Evolutionary conservation across 768 basidiomycete species (phyloP).

Genomic region (Boletus rubroflammeus): DNA sequence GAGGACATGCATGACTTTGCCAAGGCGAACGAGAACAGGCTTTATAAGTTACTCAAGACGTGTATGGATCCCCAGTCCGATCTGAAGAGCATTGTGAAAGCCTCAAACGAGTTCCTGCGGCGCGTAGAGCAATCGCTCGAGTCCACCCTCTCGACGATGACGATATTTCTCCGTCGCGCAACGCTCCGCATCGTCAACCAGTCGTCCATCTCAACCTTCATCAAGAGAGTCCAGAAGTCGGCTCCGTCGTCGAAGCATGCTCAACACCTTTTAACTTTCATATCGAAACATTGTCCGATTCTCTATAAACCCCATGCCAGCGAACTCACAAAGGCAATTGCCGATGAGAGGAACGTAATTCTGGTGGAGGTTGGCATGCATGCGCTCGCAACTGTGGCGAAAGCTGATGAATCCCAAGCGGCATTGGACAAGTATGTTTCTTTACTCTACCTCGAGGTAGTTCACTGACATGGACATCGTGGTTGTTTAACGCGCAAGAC

Average conservation of each 20-base stretch:
- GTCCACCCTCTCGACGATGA: conserved; percentile 62
- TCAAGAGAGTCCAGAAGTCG: conserved; percentile 61
- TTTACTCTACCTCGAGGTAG: background rate
- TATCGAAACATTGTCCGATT: conserved; percentile 73
- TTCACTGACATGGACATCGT: background rate
- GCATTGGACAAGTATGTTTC: conserved; percentile 64
- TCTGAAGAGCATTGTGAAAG: conserved; percentile 73
- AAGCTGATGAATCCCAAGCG: conserved; percentile 53
- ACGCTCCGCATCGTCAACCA: conserved; percentile 76
- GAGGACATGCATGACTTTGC: conserved; percentile 85
- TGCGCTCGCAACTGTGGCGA: conserved; percentile 67
- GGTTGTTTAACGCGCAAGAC: conserved; percentile 37
- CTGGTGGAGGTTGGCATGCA: conserved; percentile 69
- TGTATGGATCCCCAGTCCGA: conserved; percentile 85
- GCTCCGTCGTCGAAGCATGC: conserved; percentile 45
- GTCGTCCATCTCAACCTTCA: conserved; percentile 77
- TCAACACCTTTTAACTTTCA: conserved; percentile 47
- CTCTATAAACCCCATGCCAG: conserved; percentile 71
- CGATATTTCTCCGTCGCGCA: conserved; percentile 62
- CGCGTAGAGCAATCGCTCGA: conserved; percentile 70
- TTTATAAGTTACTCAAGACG: conserved; percentile 81
- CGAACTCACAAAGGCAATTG: conserved; percentile 71
- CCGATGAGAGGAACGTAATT: conserved; percentile 53
- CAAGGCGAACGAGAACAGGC: conserved; percentile 76
- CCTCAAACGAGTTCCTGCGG: conserved; percentile 75